Base-by-base conservation (phyloP, 257 asterid genomes). In the Solanum acaule region DNA sequence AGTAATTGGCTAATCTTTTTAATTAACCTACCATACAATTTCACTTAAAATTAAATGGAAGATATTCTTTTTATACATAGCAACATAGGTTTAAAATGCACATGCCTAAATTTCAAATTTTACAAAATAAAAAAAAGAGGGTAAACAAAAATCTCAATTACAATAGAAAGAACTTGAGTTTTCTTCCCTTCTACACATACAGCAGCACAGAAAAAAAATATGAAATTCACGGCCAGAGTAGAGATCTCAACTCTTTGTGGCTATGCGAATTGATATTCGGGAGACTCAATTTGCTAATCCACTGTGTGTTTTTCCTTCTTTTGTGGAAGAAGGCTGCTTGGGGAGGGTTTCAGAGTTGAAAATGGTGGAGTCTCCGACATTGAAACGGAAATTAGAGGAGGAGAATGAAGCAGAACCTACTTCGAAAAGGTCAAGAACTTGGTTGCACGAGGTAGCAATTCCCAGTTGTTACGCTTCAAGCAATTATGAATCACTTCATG, bases 371-470 rank as follows among this genome's bases (percentile, higher is more conserved):
- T 27, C 38, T 25, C 85, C 65, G 4, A 27, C 65, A 27, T 44
- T 79, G 33, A 79, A 79, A 44, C 85, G 67, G 38, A 79, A 3
- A 79, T 35, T 44, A 79, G 67, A 79, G 25, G 38, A n/a, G 4
- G 65, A 15, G 14, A 29, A 44, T 16, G 61, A 40, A 22, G 61
- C 83, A 76, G 34, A 12, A 25, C 91, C 92, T 27, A 91, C 91
- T 14, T 12, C 94, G 0, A 95, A 95, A 93, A 92, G 91, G 92
- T 77, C 94, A 10, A 88, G 95, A 67, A 93, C 98, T 78, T 97
- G 99, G n/a, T 96, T 97, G 46, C 99, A 97, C 86, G 99, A 97
- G 94, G 99, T 97, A 79, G 99, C 99, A 44, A 94, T 97, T 72
- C 98, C 99, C 2, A 94, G 91, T 27, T 96, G 89, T 61, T 96